Base-by-base conservation (phyloP, 2,329 filamentous ascomycete genomes). In the Xylaria sp. region DNA sequence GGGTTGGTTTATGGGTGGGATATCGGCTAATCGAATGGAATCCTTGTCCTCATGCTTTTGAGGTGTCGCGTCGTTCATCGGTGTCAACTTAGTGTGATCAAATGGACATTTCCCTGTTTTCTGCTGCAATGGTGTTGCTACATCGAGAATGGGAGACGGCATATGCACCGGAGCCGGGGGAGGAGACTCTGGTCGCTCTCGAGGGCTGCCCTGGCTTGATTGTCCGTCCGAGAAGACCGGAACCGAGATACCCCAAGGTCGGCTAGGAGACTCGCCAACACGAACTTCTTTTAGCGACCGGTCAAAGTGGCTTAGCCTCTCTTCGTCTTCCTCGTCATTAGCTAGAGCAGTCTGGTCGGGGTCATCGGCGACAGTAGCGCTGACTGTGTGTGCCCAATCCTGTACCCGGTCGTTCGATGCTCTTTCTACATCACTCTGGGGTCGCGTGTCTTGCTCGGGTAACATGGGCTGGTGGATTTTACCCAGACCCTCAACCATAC, bases 401-500 rank as follows among this genome's bases (percentile, higher is more conserved):
- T 95, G 88, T 38, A 97, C 93, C 70, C 92, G 87, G 69, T 91
- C 87, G 68, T 89, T 89, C 6, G 90, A 89, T 15, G 79, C 81
- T 54, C 81, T 81, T 63, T 87, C 85, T 29, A 81, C 79, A 49
- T 82, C 81, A 69, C 79, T 81, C 59, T 78, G 81, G 47, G 73
- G 80, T 56, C 77, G 79, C 67, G 73, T 81, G 69, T 85, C 82
- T 69, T 86, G 85, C 55, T 85, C 83, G 5, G 92, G 92, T 31
- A 97, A 83, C 88, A 96, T 93, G 5, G 92, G 90, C 76, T 96
- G 92, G 77, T 98, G 95, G 73, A 96, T 93, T 70, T 90, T 87
- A 55, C 94, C 92, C 44, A 98, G 83, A 9, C 93, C 93, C 77
- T 96, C 91, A 68, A 98, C 96, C 95, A 98, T 97, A 80, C 89